Conservation (phyloP, 495 filamentous ascomycete genomes). For the Podospora pseudoanserina region DNA sequence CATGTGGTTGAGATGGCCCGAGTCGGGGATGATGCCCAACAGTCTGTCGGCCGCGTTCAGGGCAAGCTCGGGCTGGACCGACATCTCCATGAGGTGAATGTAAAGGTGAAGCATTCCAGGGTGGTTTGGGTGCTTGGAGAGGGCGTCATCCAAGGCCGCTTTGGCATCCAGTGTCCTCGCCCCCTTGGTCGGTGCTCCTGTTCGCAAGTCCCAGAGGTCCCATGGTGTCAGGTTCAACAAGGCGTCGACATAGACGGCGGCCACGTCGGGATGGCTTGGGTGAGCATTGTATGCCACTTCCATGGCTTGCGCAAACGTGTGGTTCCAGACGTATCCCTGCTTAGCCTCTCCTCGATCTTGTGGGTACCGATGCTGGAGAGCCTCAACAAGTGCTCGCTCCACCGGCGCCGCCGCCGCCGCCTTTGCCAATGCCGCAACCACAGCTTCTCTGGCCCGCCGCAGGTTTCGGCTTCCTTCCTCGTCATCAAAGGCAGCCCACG, state of each 20-base stretch:
- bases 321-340: constrained; percentile 52
- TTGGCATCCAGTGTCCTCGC: constrained; percentile 58
- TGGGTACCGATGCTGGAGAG: constrained; percentile 55
- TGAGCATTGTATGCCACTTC: constrained; percentile 50
- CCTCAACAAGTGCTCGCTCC: constrained; percentile 57
- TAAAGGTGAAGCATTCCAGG: constrained; percentile 67
- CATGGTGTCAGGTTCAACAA: constrained; percentile 69
- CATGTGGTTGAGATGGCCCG: constrained; percentile 72
- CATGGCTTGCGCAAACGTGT: constrained; percentile 61
- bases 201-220: constrained; percentile 60
- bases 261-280: constrained; percentile 56
- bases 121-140: constrained; percentile 49
- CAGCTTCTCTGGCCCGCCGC: constrained; percentile 42
- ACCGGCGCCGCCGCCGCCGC: constrained; percentile 32
- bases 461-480: constrained; percentile 50
- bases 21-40: constrained; percentile 59
- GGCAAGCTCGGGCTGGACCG: constrained; percentile 54
- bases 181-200: constrained; percentile 50
- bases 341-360: constrained; percentile 32
- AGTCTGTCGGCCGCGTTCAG: constrained; percentile 56
- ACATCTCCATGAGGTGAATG: constrained; percentile 76
- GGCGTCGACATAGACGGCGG: constrained; percentile 60
- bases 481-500: constrained; percentile 63
- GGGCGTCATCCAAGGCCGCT: constrained; percentile 49
- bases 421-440: constrained; percentile 39